Base-by-base conservation (phyloP, 2,329 filamentous ascomycete genomes). In the Neofusicoccum parvum region DNA sequence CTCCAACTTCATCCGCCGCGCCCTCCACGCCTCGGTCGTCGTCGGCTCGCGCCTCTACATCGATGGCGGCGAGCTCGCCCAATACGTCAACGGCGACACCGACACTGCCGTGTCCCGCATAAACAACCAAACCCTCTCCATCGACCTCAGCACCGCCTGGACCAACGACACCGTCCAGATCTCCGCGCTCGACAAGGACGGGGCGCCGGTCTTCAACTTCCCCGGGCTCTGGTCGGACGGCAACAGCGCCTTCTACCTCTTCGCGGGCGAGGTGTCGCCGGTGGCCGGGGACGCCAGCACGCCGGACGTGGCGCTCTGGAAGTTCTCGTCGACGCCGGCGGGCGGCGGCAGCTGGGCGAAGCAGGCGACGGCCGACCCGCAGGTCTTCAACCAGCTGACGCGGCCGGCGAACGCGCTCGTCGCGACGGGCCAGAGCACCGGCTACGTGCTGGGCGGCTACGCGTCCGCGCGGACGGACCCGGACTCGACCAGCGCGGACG, bases 91-190 rank as follows among this genome's bases (percentile, higher is more conserved):
- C 45, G 62, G 50, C 49, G 20, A 41, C 12, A 6, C 6, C 14
- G 46, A 51, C 36, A 11, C 46, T 17, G 6, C 5, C 10, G 10
- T 36, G 9, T n/a, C 39, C 15, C 39, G 50, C 3, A 5, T 37
- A 1, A 64, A 56, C 27, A 48, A 46, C 20, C 3, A 14, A 9
- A 64, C 62, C 9, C 49, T 64, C 12, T 54, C 49, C 41, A 54
- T 64, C 27, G 49, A 64, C 17, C 41, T 64, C 49, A 20, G 62
- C 50, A 10, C 49, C 9, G 39, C 50, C 37, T 64, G 62, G 62
- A 64, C 62, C 37, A 64, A 64, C 62, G 5, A 12, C 11, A 46
- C 37, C 7, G 62, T 64, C 23, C 9, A 54, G 5, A 54, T 64
- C 9, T 10, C 23, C 12, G 9, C 20, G 5, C 10, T 56, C 20